A percentile compares a stretch with the other conserved stretches of the same genome.
Conservation (phyloP, 305 asterid species). For the Solanum hybrid region DNA sequence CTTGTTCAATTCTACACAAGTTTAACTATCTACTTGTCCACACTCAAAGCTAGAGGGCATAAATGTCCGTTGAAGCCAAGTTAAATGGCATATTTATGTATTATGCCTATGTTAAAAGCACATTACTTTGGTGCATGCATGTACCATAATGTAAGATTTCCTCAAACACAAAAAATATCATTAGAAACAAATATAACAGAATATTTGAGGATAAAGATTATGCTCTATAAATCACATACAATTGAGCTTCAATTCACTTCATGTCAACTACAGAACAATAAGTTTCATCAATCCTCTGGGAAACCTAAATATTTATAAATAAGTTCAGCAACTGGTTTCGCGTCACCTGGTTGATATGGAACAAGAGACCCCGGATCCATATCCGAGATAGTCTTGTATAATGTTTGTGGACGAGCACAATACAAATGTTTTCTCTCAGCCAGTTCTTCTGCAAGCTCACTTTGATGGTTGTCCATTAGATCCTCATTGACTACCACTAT, state of each 20-base stretch:
- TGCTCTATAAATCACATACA: neutral
- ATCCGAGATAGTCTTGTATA: slow-evolving; percentile 39
- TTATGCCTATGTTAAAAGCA: neutral
- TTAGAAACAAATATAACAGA: neutral
- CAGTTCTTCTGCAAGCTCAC: slow-evolving; percentile 85
- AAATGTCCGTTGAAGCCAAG: neutral
- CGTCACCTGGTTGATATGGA: slow-evolving; percentile 74
- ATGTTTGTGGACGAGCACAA: slow-evolving; percentile 76
- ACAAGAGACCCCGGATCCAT: slow-evolving; percentile 54
- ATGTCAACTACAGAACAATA: neutral
- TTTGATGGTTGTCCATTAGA: slow-evolving; percentile 95
- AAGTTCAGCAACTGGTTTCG: slow-evolving; percentile 65
- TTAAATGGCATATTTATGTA: neutral
- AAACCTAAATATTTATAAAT: slow-evolving; percentile 55
- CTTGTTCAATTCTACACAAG: neutral
- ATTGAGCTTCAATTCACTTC: neutral
- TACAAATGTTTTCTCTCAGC: slow-evolving; percentile 78
- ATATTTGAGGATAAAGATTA: neutral
- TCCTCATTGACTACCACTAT: slow-evolving; percentile 88
- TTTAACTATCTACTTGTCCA: neutral
- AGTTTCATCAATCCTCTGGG: slow-evolving; percentile 30
- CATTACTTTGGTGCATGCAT: neutral
- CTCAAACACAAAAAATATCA: neutral
- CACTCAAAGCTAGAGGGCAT: neutral
- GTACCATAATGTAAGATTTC: neutral